A percentile compares a stretch with the other conserved stretches of the same genome.
Conservation (phyloP, 176 grass and related monocot genomes). For the Avena sativa region DNA sequence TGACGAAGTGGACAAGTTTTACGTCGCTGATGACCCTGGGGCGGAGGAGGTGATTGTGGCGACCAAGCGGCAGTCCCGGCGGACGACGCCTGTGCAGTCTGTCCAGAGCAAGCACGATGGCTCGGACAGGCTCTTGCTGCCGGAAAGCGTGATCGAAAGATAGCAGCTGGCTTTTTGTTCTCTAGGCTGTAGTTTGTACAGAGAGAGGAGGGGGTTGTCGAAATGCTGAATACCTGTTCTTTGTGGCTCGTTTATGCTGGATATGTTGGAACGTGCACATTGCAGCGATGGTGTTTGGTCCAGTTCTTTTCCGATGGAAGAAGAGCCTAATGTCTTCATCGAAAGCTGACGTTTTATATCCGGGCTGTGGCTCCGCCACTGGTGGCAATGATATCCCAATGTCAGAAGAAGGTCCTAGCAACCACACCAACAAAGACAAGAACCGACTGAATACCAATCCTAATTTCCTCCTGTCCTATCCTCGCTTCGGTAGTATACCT, state of each 20-base stretch:
- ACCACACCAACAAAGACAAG: too few species aligned
- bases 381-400: too few species aligned
- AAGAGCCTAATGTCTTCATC: neutral
- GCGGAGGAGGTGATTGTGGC: slow-evolving; percentile 71
- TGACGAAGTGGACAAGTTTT: slow-evolving; percentile 34
- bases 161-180: neutral
- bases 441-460: too few species aligned
- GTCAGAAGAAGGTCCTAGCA: too few species aligned
- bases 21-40: slow-evolving; percentile 36
- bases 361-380: too few species aligned
- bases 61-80: slow-evolving; percentile 84
- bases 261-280: neutral
- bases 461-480: too few species aligned
- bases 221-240: neutral
- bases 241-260: neutral
- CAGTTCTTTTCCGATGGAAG: neutral
- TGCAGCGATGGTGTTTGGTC: neutral
- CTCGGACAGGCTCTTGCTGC: slow-evolving; percentile 56
- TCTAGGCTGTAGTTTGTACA: slow-evolving; percentile 15
- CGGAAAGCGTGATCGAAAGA: slow-evolving; percentile 44
- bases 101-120: slow-evolving; percentile 61
- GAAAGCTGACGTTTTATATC: too few species aligned
- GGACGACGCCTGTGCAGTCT: slow-evolving; percentile 64
- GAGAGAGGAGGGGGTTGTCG: neutral
- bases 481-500: too few species aligned